Evolutionary conservation across 2,329 filamentous ascomycete species (phyloP), one percentile per base, ranked within the genome.

Genomic region (Bipolaris zeicola): DNA sequence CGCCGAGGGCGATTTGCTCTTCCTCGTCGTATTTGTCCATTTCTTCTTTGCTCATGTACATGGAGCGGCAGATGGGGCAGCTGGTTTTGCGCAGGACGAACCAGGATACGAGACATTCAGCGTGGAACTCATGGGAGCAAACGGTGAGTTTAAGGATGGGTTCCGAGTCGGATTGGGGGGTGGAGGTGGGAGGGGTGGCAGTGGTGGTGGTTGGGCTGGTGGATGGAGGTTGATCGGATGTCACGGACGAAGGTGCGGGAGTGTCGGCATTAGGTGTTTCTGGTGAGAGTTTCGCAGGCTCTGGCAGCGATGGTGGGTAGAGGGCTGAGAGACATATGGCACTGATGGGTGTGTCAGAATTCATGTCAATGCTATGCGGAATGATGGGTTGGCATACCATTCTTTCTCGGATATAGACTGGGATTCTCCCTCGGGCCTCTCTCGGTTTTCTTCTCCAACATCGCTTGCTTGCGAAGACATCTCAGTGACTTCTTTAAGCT

Each of bases 241-340:
- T 24, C 31, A 39, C 8, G 11, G 44, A n/a, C 16, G 50, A 45
- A 5, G 47, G 28, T 10, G 50, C 39, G 11, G 55, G 54, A 20
- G 41, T 49, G 16, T 65, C 59, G 36, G 55, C 20, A 26, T 51
- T 46, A 10, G 50, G 31, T 41, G 57, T 39, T n/a, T 58, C 47
- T 39, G 54, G 50, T 6, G 52, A 45, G 43, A 71, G 46, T 47
- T 66, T 67, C 6, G 60, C 70, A 10, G 71, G 67, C 31, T 69
- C 67, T 1, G 71, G 71, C 1, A 63, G 67, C 7, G 66, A 59
- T 1, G 69, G 71, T 13, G 62, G 59, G 18, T 65, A 55, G 6
- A 74, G 60, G 2, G 65, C 58, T 4, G 68, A 73, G 7, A 74
- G 70, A 58, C 70, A 74, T 48, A 74, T 73, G 18, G 70, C 68